These are phyloP conservation scores for Avena atlantica DNA, from an alignment of 176 grass and related monocot genomes.

Conservation along the genomic window DNA sequence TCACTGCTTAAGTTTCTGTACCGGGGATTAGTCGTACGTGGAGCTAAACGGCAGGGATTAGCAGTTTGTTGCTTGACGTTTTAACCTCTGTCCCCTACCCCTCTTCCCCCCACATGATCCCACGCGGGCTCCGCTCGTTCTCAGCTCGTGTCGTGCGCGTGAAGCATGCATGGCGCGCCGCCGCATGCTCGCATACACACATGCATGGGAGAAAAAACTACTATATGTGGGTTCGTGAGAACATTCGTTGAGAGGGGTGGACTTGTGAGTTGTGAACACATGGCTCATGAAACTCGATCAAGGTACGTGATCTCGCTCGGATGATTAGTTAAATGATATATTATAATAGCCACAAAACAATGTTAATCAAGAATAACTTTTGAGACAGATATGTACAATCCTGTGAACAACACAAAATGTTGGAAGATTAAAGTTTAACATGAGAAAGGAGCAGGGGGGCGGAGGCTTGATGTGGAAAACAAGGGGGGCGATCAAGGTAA, in stretches of 20 bases:
- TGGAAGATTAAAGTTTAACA: too few relatives aligned
- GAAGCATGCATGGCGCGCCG: not conserved
- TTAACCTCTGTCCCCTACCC: not conserved
- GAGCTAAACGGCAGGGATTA: not conserved
- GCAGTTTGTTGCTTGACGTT: conserved; percentile 42
- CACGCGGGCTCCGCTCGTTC: too few relatives aligned
- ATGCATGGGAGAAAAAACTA: not conserved
- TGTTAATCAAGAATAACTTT: too few relatives aligned
- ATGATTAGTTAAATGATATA: too few relatives aligned
- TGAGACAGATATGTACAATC: too few relatives aligned
- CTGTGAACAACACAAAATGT: too few relatives aligned
- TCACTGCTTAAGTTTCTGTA: not conserved
- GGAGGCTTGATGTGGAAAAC: too few relatives aligned
- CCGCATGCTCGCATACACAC: not conserved
- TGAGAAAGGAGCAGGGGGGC: too few relatives aligned
- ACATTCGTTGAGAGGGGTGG: not conserved
- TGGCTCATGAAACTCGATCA: not conserved
- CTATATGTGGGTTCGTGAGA: too few relatives aligned
- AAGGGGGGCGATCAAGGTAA: too few relatives aligned
- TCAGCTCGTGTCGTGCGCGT: not conserved
- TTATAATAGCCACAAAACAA: too few relatives aligned
- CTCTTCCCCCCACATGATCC: not conserved
- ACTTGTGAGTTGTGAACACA: not conserved
- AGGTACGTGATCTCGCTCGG: too few relatives aligned
- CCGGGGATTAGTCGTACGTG: conserved; percentile 17